Evolutionary conservation across 306 rosid genomes (phyloP).

Genomic region (Sindora glabra): DNA sequence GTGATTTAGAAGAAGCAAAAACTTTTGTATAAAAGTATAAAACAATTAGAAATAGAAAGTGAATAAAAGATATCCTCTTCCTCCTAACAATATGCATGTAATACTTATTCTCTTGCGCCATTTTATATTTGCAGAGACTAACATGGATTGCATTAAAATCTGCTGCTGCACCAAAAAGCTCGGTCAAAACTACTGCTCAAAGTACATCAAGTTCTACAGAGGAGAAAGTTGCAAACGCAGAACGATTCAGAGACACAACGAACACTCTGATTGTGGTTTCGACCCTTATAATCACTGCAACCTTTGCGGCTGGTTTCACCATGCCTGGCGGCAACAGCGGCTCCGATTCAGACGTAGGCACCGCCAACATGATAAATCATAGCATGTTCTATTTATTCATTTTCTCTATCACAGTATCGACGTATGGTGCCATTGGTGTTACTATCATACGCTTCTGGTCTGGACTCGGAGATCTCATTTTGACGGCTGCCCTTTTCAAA

Average conservation of each 20-base stretch:
- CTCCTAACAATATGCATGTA: no score
- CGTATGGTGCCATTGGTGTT: constrained; percentile 11
- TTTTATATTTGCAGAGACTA: not conserved
- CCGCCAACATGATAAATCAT: not conserved
- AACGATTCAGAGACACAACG: not conserved
- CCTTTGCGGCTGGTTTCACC: constrained; percentile 23
- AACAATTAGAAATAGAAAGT: no score
- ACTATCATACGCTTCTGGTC: constrained; percentile 19
- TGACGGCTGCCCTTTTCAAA: not conserved
- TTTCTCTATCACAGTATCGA: constrained; percentile 12
- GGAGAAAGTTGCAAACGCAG: no score
- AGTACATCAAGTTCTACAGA: no score
- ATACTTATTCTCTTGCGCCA: not conserved
- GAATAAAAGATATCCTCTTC: no score
- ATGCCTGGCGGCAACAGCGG: constrained; percentile 5
- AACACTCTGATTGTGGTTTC: constrained; percentile 18
- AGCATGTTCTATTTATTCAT: not conserved
- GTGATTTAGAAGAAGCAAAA: no score
- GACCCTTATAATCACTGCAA: not conserved
- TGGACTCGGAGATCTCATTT: not conserved
- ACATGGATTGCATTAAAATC: not conserved
- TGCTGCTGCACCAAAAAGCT: not conserved
- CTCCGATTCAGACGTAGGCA: not conserved
- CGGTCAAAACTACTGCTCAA: not conserved
- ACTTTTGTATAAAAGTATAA: no score